These are phyloP conservation scores for Nemophila menziesii DNA, from an alignment of 257 asterid genomes.

Conservation along the genomic window DNA sequence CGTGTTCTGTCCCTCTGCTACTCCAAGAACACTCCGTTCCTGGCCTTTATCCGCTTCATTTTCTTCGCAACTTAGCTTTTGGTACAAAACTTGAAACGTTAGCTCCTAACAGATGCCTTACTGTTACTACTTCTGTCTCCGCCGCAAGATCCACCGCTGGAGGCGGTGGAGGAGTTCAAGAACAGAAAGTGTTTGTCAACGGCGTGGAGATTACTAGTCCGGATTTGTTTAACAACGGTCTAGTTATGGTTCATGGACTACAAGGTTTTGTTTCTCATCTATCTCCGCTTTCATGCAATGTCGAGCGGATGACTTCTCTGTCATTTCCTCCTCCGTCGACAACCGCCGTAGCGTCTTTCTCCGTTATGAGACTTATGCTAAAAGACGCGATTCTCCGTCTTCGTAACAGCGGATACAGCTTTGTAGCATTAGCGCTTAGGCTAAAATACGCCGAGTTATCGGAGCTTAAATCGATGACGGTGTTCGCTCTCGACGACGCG, in stretches of 20 bases:
- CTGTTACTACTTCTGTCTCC: constrained; percentile 32
- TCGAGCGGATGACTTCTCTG: constrained; percentile 40
- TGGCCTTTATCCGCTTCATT: constrained; percentile 51
- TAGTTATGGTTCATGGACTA: constrained; percentile 41
- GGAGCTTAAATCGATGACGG: constrained; percentile 40
- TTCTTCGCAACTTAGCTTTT: constrained; percentile 52
- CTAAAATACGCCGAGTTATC: constrained; percentile 33
- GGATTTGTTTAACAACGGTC: constrained; percentile 54
- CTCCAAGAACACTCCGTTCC: constrained; percentile 76
- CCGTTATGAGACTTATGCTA: constrained; percentile 37
- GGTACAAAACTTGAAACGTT: constrained; percentile 75
- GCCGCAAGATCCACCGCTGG: constrained; percentile 3
- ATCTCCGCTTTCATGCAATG: constrained; percentile 48
- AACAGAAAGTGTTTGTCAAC: constrained; percentile 35
- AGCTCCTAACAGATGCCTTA: constrained; percentile 59
- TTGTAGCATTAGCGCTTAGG: constrained; percentile 46
- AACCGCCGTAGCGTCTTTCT: constrained; percentile 16
- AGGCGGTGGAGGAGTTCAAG: neutral
- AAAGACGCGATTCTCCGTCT: constrained; percentile 40
- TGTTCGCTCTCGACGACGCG: constrained; percentile 63
- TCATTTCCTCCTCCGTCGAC: constrained; percentile 36
- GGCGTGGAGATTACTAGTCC: constrained; percentile 47
- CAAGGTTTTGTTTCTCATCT: constrained; percentile 55
- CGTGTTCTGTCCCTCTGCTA: constrained; percentile 54
- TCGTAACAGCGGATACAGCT: constrained; percentile 51